phyloP scores from a whole-genome alignment of 352 stramenopile genomes.

The Pythium oligandrum region DNA sequence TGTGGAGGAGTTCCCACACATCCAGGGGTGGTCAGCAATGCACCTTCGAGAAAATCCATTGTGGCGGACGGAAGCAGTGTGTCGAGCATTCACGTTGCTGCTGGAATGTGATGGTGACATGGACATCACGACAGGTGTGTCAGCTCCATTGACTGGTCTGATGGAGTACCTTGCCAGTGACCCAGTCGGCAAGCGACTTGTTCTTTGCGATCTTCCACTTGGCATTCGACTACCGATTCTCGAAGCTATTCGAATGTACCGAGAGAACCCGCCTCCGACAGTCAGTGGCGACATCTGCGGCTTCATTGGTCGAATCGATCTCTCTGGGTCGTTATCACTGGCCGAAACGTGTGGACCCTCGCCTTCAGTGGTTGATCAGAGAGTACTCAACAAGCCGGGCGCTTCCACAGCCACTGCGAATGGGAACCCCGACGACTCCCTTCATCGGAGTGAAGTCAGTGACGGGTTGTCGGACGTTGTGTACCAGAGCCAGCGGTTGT shows the following conservation, averaged over 20 bases:
- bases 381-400: background rate
- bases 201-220: slow-evolving; percentile 53
- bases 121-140: slow-evolving; percentile 2
- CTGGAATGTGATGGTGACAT: slow-evolving; percentile 11
- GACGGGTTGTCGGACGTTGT: slow-evolving; percentile 72
- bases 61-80: slow-evolving; percentile 15
- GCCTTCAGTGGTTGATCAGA: background rate
- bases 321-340: slow-evolving; percentile 22
- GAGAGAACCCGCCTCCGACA: slow-evolving; percentile 50
- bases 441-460: slow-evolving; percentile 12
- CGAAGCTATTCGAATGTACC: slow-evolving; percentile 50
- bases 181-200: slow-evolving; percentile 24
- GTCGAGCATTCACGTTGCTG: slow-evolving; percentile 12
- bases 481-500: slow-evolving; percentile 46
- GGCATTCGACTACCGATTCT: slow-evolving; percentile 53
- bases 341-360: background rate
- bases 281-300: slow-evolving; percentile 48
- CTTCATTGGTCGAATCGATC: slow-evolving; percentile 60
- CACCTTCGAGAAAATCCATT: slow-evolving; percentile 10
- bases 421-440: background rate
- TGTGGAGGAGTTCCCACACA: slow-evolving; percentile 2
- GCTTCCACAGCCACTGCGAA: background rate
- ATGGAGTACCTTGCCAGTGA: slow-evolving; percentile 52
- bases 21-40: background rate
- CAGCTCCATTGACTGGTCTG: slow-evolving; percentile 23